Conservation (phyloP, 768 basidiomycete species). For the Rossbeevera mucosa region DNA sequence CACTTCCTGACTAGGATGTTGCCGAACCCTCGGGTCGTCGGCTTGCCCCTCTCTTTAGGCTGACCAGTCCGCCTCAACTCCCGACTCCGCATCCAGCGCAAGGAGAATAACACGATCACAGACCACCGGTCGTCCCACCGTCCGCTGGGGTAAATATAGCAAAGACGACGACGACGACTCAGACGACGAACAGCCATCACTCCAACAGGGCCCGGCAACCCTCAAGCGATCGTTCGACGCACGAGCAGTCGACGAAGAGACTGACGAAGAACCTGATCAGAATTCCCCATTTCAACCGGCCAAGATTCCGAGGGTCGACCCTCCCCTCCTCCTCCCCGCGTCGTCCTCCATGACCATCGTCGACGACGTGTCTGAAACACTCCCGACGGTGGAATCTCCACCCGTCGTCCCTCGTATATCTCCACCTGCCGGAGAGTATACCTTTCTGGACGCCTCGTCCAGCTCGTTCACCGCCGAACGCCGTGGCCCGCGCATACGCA, state of each 20-base stretch:
- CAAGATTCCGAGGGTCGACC: conserved; percentile 30
- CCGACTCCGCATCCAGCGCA: conserved; percentile 22
- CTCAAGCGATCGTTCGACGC: conserved; percentile 34
- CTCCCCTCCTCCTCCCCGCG: conserved; percentile 17
- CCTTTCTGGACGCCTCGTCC: conserved; percentile 33
- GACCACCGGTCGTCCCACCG: conserved; percentile 31
- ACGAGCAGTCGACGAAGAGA: conserved; percentile 33
- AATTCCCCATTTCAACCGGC: conserved; percentile 15
- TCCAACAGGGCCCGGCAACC: conserved; percentile 14
- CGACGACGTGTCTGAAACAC: conserved; percentile 23
- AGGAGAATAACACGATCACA: conserved; percentile 33
- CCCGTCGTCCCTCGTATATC: conserved; percentile 15
- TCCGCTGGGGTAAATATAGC: conserved; percentile 33
- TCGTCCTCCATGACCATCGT: conserved; percentile 30
- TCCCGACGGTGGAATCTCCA: conserved; percentile 4
- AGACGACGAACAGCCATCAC: conserved; percentile 20
- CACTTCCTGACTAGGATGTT: conserved; percentile 23
- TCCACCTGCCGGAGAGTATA: conserved; percentile 32
- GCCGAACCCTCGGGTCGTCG: conserved; percentile 27
- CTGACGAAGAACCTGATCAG: conserved; percentile 29
- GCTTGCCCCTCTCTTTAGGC: conserved; percentile 22
- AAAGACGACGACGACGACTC: conserved; percentile 30
- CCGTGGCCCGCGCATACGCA: conserved; percentile 48
- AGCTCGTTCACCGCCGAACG: conserved; percentile 36
- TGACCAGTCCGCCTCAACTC: conserved; percentile 17